Base-by-base conservation (phyloP, 2,329 filamentous ascomycete species). In the Davidsoniella virescens region DNA sequence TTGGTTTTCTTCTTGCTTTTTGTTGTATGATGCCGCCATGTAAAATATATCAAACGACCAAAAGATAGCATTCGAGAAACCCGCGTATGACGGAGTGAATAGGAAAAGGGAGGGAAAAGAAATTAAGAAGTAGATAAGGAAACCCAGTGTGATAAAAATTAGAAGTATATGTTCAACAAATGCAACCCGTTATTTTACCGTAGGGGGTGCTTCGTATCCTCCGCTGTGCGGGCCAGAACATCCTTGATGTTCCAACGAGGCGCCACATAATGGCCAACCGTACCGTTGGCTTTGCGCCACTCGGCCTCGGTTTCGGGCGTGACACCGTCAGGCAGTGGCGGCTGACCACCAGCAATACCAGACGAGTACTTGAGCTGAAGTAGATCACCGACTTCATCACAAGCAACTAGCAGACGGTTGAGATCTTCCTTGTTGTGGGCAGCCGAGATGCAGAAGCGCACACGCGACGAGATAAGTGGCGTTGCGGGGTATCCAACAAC, bases 401-500 rank as follows among this genome's bases (percentile, higher is more conserved):
- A 96, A 14, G 92, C 92, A 4, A 78, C 73, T 47, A 98, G 70
- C 53, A 98, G 70, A 45, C 90, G 80, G 64, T 98, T 92, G 59
- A 98, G 75, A 63, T 98, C 92, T 47, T 98, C 92, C 71, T 98
- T 98, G 67, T 93, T 98, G 70, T 98, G 92, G 1, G 92, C 87
- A 2, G 92, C 81, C 2, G 87, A 94, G 49, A 98, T 80, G 63
- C 92, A 98, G 76, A 98, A 95, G 44, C 92, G 84, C 47, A 87
- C 92, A 56, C 92, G 84, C 17, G 90, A 95, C 55, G 85, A 93
- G 58, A 96, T 93, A 43, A 98, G 76, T 1, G 92, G 92, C 2
- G 92, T 98, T 7, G 90, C 92, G 5, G 92, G 92, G 63, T 98
- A 98, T 48, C 90, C 92, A 54, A 98, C 92, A 43, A 98, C 86